Conservation (phyloP, 2,329 filamentous ascomycete species). For the Colletotrichum tabaci region DNA sequence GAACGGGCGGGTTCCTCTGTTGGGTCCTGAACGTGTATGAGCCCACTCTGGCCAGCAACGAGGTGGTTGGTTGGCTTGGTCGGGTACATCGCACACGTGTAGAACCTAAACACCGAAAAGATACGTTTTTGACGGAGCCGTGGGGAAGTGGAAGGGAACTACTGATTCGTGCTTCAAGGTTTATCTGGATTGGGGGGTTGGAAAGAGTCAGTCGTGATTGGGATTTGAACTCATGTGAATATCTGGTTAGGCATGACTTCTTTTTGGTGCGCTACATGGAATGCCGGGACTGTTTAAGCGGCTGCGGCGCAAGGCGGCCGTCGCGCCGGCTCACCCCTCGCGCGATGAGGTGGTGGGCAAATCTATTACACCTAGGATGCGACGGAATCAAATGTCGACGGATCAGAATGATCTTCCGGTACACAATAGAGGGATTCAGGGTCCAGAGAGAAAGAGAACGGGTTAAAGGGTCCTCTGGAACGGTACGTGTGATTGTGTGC, state of each 20-base stretch:
- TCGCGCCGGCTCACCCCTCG: background rate
- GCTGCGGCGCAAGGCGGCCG: constrained; percentile 1
- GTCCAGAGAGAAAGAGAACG: background rate
- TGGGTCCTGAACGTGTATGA: background rate
- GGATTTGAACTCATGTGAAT: background rate
- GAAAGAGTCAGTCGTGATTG: background rate
- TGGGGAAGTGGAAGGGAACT: background rate
- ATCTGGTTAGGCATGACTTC: background rate
- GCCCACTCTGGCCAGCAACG: background rate
- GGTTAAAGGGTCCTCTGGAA: background rate
- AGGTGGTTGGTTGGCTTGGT: background rate
- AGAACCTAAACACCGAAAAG: no score
- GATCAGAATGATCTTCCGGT: background rate
- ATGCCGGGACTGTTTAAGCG: background rate
- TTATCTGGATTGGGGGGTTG: background rate
- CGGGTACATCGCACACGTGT: background rate
- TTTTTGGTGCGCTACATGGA: background rate
- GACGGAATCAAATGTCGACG: background rate
- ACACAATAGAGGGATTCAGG: constrained; percentile 8
- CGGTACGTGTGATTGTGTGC: background rate
- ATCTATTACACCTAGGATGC: background rate
- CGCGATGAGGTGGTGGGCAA: background rate
- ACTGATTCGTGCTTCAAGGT: background rate
- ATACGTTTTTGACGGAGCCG: background rate
- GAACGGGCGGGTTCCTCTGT: background rate